Evolutionary conservation across 2,329 filamentous ascomycete species (phyloP).

Genomic region (Paecilomyces formosus): DNA sequence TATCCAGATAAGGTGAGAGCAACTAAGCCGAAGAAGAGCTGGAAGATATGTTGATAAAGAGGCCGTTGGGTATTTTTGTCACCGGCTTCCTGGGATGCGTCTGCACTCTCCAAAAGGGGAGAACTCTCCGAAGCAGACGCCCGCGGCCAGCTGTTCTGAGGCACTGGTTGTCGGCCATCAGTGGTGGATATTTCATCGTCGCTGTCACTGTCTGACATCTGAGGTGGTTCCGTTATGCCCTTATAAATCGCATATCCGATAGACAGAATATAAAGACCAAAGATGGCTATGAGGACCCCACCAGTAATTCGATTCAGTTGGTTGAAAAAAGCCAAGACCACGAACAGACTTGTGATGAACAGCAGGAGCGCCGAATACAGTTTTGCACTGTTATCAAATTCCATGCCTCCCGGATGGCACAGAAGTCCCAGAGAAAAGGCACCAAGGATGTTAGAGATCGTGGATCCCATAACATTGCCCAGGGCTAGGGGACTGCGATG

Average conservation of each 20-base stretch:
- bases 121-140: slow-evolving; percentile 9
- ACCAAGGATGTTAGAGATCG: slow-evolving; percentile 49
- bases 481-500: slow-evolving; percentile 42
- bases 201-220: slow-evolving; percentile 36
- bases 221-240: slow-evolving; percentile 35
- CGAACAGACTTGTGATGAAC: slow-evolving; percentile 32
- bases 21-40: slow-evolving; percentile 39
- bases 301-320: slow-evolving; percentile 30
- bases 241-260: slow-evolving; percentile 40
- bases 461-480: slow-evolving; percentile 49
- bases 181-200: slow-evolving; percentile 12
- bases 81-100: neutral
- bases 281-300: slow-evolving; percentile 33
- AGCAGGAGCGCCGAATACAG: slow-evolving; percentile 41
- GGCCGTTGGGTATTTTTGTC: slow-evolving; percentile 10
- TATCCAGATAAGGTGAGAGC: slow-evolving; percentile 42
- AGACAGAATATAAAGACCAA: slow-evolving; percentile 38
- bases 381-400: slow-evolving; percentile 43
- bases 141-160: slow-evolving; percentile 6
- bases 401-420: slow-evolving; percentile 25
- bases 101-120: slow-evolving; percentile 7
- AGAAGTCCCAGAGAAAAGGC: slow-evolving; percentile 49
- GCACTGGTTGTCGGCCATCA: slow-evolving; percentile 17
- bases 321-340: slow-evolving; percentile 28
- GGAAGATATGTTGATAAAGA: slow-evolving; percentile 31